Conservation (phyloP, 495 filamentous ascomycete genomes). For the Staphylotrichum tortipilum region DNA sequence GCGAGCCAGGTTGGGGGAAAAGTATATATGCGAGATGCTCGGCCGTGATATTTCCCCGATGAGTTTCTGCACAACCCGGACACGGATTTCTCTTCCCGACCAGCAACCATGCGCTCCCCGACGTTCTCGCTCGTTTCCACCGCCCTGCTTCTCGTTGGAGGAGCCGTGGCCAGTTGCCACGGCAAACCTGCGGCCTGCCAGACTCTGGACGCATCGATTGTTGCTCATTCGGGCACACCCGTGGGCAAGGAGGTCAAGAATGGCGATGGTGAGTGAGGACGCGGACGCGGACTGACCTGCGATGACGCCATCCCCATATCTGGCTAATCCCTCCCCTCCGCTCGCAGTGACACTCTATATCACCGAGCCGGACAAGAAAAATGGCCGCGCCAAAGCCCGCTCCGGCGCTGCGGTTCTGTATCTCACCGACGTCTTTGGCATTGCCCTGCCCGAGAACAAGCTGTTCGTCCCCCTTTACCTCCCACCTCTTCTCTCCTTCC, state of each 20-base stretch:
- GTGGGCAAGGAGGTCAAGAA: constrained; percentile 24
- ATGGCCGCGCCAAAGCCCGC: constrained; percentile 25
- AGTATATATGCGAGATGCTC: too few relatives aligned
- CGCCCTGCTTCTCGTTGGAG: constrained; percentile 8
- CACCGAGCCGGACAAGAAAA: constrained; percentile 23
- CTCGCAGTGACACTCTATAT: constrained; percentile 32
- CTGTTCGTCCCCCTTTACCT: constrained; percentile 34
- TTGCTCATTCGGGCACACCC: constrained; percentile 27
- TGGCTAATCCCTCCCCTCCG: background rate
- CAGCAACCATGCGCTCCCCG: constrained; percentile 5
- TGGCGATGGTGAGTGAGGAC: constrained; percentile 19
- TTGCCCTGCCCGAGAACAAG: constrained; percentile 52
- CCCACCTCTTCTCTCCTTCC: background rate
- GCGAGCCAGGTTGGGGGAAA: too few relatives aligned
- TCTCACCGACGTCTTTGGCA: constrained; percentile 55
- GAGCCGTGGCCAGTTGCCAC: background rate
- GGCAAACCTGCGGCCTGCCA: background rate
- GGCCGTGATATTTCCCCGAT: too few relatives aligned
- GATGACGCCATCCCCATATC: background rate
- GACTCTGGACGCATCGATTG: constrained; percentile 13
- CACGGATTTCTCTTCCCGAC: background rate
- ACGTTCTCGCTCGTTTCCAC: background rate
- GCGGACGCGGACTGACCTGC: too few relatives aligned
- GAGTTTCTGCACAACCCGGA: background rate
- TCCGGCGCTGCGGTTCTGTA: constrained; percentile 41